Conservation (phyloP, 2,329 filamentous ascomycete genomes). For the Paraphoma chrysanthemicola region DNA sequence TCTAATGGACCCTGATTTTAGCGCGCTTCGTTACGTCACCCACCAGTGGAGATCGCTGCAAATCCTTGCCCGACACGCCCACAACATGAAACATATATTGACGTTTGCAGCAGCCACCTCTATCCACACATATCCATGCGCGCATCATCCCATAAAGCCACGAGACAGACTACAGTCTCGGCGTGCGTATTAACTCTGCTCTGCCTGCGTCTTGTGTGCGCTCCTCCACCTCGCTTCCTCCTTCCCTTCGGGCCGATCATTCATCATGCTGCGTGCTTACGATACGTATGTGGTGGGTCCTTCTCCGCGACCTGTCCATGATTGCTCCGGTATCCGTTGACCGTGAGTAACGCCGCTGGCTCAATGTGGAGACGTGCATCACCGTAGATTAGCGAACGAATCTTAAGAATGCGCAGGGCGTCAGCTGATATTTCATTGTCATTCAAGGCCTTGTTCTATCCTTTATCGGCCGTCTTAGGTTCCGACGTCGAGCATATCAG, state of each 20-base stretch:
- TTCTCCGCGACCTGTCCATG: background rate
- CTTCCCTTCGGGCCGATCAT: constrained; percentile 1
- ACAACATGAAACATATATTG: constrained; percentile 25
- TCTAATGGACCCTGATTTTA: constrained; percentile 18
- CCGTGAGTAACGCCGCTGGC: background rate
- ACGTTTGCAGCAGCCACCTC: constrained; percentile 20
- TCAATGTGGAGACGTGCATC: background rate
- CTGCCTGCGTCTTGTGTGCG: background rate
- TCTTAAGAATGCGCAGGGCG: background rate
- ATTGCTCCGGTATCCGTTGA: background rate
- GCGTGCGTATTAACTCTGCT: constrained; percentile 18
- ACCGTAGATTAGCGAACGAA: background rate
- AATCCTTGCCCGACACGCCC: constrained; percentile 11
- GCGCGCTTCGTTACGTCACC: constrained; percentile 28
- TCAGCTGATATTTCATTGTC: background rate
- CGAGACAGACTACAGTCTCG: constrained; percentile 16
- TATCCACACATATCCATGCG: constrained; percentile 9
- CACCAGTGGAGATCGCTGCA: constrained; percentile 6
- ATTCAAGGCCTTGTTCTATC: background rate
- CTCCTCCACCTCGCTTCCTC: background rate
- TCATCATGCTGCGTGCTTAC: constrained; percentile 3
- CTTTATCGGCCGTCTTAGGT: too few relatives aligned
- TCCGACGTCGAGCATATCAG: too few relatives aligned
- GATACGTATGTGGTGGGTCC: background rate
- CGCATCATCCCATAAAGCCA: constrained; percentile 21